Evolutionary conservation across 768 basidiomycete genomes (phyloP), one percentile per base, ranked within the genome.

Genomic region (Polyporus arcularius): DNA sequence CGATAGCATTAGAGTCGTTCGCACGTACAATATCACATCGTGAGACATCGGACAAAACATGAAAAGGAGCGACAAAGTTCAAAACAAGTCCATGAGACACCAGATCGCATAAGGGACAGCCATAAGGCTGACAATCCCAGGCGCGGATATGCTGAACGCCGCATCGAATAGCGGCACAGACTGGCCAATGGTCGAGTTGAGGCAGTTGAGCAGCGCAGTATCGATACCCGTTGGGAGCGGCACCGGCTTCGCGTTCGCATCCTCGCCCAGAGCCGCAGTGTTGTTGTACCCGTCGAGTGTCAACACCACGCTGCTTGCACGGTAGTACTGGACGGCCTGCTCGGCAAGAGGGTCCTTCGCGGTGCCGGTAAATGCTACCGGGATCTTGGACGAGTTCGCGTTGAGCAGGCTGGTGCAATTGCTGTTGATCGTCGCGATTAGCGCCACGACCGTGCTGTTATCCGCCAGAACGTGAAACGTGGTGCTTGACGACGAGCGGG

Each of bases 251-350:
- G 70, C 62, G 31, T 75, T 80, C 7, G 76, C 70, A 18, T 83
- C 74, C 31, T 59, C 65, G 14, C 64, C 71, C 26, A 84, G 71
- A 2, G 75, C 80, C 7, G 79, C 83, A 0, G 85, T 84, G 62
- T 89, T 81, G 66, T 89, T 88, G 68, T 89, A 89, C 0, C 84
- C 84, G 56, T 89, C 83, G 3, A 89, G 74, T 1, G 85, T 80
- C 21, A 89, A 75, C 2, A 80, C 82, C 39, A 87, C 78, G 48
- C 81, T 86, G 66, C 85, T 86, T 2, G 85, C 82, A 32, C 88
- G 85, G 67, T 85, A 90, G 70, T 89, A 90, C 59, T 89, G 83
- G 64, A 18, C 63, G 65, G 16, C 62, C 50, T 72, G 68, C 50
- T 72, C 67, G 0, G 73, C 68, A 28, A 57, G 57, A 45, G 65